phyloP scores from a whole-genome alignment of 1,284 basidiomycete species.

The Pascua sp. region DNA sequence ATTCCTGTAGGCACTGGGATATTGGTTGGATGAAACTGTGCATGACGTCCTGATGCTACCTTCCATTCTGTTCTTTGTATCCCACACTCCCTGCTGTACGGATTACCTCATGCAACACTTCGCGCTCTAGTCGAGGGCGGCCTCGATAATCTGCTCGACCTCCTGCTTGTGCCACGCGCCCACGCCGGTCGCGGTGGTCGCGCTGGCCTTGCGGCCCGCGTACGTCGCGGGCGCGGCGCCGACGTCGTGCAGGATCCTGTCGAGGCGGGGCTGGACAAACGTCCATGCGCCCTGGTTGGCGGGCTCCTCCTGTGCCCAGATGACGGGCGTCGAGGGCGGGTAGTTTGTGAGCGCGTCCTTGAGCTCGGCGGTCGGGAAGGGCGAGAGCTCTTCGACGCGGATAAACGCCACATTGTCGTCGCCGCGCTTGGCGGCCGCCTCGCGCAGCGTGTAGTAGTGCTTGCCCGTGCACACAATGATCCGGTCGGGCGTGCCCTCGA shows the following conservation, averaged over 20 bases:
- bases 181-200: conserved; percentile 73
- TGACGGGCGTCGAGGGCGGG: conserved; percentile 48
- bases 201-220: conserved; percentile 65
- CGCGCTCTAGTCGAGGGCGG: conserved; percentile 41
- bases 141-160: conserved; percentile 60
- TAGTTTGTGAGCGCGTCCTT: conserved; percentile 56
- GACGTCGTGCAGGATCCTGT: conserved; percentile 53
- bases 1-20: too few species aligned
- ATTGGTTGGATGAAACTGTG: too few species aligned
- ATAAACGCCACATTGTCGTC: conserved; percentile 60
- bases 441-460: conserved; percentile 77
- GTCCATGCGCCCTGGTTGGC: conserved; percentile 76
- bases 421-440: conserved; percentile 59
- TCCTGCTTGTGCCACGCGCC: conserved; percentile 65
- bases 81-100: too few species aligned
- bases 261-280: conserved; percentile 62
- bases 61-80: too few species aligned
- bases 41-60: too few species aligned
- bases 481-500: conserved; percentile 23
- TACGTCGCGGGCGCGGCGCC: conserved; percentile 52
- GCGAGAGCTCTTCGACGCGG: conserved; percentile 76
- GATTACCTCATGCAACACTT: too few species aligned
- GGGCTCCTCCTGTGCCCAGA: conserved; percentile 81
- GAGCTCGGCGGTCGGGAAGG: conserved; percentile 70
- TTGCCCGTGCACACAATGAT: conserved; percentile 64